Evolutionary conservation across 2,329 filamentous ascomycete species (phyloP), one percentile per base, ranked within the genome.

Genomic region (Aspergillus tamarii): DNA sequence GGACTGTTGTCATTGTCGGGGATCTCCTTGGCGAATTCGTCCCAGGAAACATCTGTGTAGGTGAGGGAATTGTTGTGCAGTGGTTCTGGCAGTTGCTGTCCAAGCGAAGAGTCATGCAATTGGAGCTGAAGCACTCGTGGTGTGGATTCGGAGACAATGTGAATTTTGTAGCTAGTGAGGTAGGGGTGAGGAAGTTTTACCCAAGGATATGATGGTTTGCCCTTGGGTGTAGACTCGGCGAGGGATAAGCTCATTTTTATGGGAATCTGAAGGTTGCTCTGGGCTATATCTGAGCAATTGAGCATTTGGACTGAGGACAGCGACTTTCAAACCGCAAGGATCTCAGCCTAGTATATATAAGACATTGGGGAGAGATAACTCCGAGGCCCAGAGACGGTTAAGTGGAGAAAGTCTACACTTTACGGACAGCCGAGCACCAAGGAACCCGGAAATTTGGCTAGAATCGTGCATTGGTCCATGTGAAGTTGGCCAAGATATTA

Each of bases 181-280:
- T 79, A 84, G 5, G 81, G 81, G 60, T 83, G 80, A 21, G 81
- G 81, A 32, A 83, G 77, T 66, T 82, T 83, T 28, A 83, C 77
- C 62, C 70, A 71, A 34, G 80, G 77, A 60, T 77, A 80, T 64
- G 53, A 6, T 21, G 7, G 23, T 23, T 59, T 59, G 3, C 28
- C 34, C 19, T 26, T 41, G 9, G 60, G 30, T 2, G 57, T 32
- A 19, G 62, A 23, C 19, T 45, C 55, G 3, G 46, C 8, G 26
- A 46, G 56, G 36, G 39, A 30, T 28, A 19, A 41, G 9, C 23
- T 53, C 57, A 66, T 61, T 7, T 9, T 65, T 36, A 59, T 23
- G 59, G 45, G 11, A 23, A n/a, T 43, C 1, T 39, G 46, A 23
- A n/a, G n/a, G 23, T 11, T 59, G n/a, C 41, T 19, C n/a, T 36